These are phyloP conservation scores for Akanthomyces uredinophilus DNA, from an alignment of 2,329 filamentous ascomycete genomes.

Conservation along the genomic window DNA sequence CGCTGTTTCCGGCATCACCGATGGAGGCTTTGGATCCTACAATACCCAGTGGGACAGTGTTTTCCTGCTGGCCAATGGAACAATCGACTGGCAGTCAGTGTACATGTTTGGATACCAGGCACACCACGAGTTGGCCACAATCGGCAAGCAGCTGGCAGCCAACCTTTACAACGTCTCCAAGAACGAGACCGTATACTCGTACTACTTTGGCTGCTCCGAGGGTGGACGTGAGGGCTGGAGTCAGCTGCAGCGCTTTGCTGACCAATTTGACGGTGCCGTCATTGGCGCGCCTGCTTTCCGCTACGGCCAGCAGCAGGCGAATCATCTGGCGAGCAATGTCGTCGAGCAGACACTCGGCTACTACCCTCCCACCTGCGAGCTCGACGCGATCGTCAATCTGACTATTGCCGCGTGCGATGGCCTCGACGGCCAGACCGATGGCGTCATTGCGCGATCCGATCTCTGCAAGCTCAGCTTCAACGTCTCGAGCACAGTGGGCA, in stretches of 20 bases:
- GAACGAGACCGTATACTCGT: constrained; percentile 34
- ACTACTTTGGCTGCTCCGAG: constrained; percentile 52
- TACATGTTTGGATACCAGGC: constrained; percentile 36
- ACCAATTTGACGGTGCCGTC: constrained; percentile 41
- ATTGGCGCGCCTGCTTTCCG: constrained; percentile 46
- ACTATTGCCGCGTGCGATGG: not conserved
- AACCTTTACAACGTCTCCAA: constrained; percentile 34
- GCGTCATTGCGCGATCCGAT: not conserved
- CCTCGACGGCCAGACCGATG: not conserved
- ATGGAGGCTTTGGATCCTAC: constrained; percentile 47
- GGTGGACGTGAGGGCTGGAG: constrained; percentile 45
- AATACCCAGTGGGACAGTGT: constrained; percentile 32
- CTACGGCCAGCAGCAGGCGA: constrained; percentile 40
- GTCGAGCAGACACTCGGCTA: constrained; percentile 36
- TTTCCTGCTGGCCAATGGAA: constrained; percentile 34
- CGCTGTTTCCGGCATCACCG: constrained; percentile 43
- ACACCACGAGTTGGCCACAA: constrained; percentile 29
- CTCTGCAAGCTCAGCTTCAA: constrained; percentile 27
- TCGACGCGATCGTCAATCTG: not conserved
- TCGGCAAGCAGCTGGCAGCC: constrained; percentile 40
- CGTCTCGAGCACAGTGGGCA: constrained; percentile 25
- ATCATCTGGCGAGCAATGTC: constrained; percentile 35
- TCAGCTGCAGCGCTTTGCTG: constrained; percentile 46
- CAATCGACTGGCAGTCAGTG: constrained; percentile 30
- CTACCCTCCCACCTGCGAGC: constrained; percentile 27